Conservation (phyloP, 2,329 filamentous ascomycete species). For the Cryphonectria japonica region DNA sequence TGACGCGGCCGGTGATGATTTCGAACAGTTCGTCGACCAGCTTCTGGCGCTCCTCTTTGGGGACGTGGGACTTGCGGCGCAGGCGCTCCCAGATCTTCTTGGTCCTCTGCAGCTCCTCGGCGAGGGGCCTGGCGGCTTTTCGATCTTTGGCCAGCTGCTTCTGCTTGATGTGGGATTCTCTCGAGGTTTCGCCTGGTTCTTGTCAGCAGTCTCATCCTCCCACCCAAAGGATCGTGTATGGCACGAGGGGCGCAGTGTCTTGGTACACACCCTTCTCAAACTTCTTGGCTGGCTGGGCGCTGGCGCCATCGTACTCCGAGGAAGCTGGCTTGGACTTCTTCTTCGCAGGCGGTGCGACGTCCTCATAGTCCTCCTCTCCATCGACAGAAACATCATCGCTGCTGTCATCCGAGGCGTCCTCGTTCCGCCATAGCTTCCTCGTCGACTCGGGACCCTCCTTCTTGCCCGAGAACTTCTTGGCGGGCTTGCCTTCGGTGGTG, state of each 20-base stretch:
- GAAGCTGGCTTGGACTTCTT: conserved; percentile 41
- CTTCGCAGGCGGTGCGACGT: conserved; percentile 44
- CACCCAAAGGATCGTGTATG: neutral
- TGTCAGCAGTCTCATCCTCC: conserved; percentile 10
- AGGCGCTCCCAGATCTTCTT: conserved; percentile 98
- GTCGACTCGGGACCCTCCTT: conserved; percentile 50
- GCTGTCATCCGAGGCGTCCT: conserved; percentile 42
- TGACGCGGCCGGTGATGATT: conserved; percentile 88
- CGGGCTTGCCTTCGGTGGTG: conserved; percentile 46
- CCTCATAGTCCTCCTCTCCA: conserved; percentile 54
- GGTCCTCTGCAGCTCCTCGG: conserved; percentile 82
- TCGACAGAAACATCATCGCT: conserved; percentile 50
- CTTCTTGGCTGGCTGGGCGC: conserved; percentile 39
- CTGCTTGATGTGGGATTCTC: conserved; percentile 91
- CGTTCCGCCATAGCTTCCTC: conserved; percentile 39
- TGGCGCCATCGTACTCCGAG: conserved; percentile 33
- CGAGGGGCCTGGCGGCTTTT: conserved; percentile 89
- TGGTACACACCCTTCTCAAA: conserved; percentile 42
- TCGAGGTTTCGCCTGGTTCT: conserved; percentile 63
- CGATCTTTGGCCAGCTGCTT: conserved; percentile 86
- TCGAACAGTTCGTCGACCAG: conserved; percentile 87
- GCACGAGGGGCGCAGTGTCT: neutral
- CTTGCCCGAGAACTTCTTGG: conserved; percentile 48
- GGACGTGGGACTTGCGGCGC: conserved; percentile 90
- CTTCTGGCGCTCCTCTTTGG: conserved; percentile 82